Base-by-base conservation (phyloP, 208 protist species). In the Balamuthia mandrillaris region DNA sequence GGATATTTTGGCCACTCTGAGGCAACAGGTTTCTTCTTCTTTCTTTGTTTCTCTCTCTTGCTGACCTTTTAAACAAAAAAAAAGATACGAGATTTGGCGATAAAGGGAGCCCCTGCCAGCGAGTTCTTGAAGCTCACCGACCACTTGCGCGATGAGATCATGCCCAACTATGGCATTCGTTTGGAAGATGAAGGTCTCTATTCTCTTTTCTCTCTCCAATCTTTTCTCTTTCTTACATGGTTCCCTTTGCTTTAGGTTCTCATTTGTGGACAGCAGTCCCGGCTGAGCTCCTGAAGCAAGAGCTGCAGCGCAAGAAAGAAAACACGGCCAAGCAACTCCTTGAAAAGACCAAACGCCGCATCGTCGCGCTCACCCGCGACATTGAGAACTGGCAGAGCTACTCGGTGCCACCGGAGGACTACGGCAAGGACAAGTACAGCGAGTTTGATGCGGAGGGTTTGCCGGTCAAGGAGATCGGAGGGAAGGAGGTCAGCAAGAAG, bases 391-490 rank as follows among this genome's bases (percentile, higher is more conserved):
- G 4, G 10, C 18, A 78, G 24, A 24, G 18, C 3, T 29, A 31
- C 9, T 83, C 60, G 18, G 79, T 56, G 9, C 29, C 65, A 21
- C 84, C 83, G 18, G 18, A 24, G 9, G 44, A 91, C 5, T 92
- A 27, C 10, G 44, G 72, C n/a, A 60, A 68, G 16, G 81, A 81
- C 63, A 79, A 87, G 45, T 89, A 81, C 79, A 84, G 75, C 0
- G 24, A 72, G 45, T 91, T 89, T 42, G 90, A 91, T 52, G 85
- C 60, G 27, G 35, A 77, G 35, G 90, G 90, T 65, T 16, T 93
- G 16, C 91, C 91, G 47, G 93, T 90, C 27, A 88, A 93, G 42
- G 91, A 93, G 42, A 81, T 61, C 9, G 68, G 61, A 42, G 91
- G 91, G 24, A 83, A 75, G 18, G 81, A 85, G 77, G 81, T 93